Conservation (phyloP, 1,284 basidiomycete species). For the Rhodotorula sp. region DNA sequence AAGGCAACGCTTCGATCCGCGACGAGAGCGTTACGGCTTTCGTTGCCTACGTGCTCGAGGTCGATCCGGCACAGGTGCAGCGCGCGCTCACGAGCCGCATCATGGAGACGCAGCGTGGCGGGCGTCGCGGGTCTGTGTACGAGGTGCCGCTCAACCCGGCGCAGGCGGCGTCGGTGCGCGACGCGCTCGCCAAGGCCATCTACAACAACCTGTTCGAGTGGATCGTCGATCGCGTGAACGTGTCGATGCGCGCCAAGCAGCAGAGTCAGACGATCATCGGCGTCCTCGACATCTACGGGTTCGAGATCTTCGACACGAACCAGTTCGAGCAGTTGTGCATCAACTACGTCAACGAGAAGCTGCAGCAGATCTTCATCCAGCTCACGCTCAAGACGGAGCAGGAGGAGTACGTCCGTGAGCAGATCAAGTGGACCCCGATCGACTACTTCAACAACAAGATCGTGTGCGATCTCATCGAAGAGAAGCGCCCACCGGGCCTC, state of each 20-base stretch:
- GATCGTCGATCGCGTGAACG: constrained; percentile 95
- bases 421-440: constrained; percentile 99
- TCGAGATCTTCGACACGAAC: constrained; percentile 98
- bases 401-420: constrained; percentile 96
- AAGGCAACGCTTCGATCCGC: constrained; percentile 70
- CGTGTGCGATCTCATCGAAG: constrained; percentile 97
- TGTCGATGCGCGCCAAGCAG: constrained; percentile 87
- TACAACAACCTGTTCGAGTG: constrained; percentile 99
- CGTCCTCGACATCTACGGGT: constrained; percentile 96
- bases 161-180: constrained; percentile 83
- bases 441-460: constrained; percentile 92
- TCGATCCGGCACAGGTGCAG: constrained; percentile 73
- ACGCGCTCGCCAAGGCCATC: constrained; percentile 93
- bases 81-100: constrained; percentile 84
- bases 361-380: constrained; percentile 93
- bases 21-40: constrained; percentile 94
- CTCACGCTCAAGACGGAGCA: constrained; percentile 98
- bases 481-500: constrained; percentile 91
- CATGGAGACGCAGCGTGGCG: constrained; percentile 87
- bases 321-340: constrained; percentile 99
- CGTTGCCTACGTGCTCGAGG: constrained; percentile 90
- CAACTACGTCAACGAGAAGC: constrained; percentile 99
- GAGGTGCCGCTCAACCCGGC: constrained; percentile 94
- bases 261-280: constrained; percentile 84
- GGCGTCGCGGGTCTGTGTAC: constrained; percentile 87